A percentile compares a stretch with the other conserved stretches of the same genome.
Conservation (phyloP, 2,329 filamentous ascomycete species). For the Cladosporium colombiae region DNA sequence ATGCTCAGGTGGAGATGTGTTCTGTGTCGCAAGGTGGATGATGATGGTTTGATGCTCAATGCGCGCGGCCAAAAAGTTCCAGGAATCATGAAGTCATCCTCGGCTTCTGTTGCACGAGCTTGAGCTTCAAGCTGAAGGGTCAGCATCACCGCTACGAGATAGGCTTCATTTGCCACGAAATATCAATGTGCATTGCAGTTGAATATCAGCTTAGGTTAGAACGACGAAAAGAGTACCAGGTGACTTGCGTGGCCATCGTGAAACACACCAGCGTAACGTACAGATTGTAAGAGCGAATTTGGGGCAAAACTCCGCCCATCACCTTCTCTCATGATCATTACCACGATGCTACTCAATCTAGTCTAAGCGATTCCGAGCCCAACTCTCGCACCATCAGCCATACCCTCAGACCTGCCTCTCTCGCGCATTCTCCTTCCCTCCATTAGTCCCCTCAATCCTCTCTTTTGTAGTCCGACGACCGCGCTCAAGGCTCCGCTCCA, state of each 20-base stretch:
- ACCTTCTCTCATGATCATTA: background rate
- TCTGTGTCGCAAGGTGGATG: background rate
- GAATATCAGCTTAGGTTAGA: background rate
- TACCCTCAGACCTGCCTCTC: slow-evolving; percentile 51
- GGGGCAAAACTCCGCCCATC: background rate
- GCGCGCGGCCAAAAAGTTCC: slow-evolving; percentile 12
- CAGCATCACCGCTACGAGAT: background rate
- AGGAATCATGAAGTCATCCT: slow-evolving; percentile 20
- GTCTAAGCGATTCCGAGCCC: slow-evolving; percentile 40
- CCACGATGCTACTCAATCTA: background rate
- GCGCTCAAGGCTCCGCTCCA: slow-evolving; percentile 83
- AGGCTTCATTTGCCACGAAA: background rate
- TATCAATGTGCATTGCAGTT: background rate
- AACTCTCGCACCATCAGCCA: slow-evolving; percentile 37
- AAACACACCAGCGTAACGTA: background rate
- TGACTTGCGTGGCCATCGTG: too few species aligned
- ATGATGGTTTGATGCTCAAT: background rate
- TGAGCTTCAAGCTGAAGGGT: background rate
- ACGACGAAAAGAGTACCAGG: too few species aligned
- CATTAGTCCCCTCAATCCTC: slow-evolving; percentile 89
- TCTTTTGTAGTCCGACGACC: slow-evolving; percentile 93
- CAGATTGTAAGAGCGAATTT: background rate
- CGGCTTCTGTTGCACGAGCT: slow-evolving; percentile 12
- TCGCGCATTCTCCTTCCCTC: slow-evolving; percentile 86
- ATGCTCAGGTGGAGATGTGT: background rate